These are phyloP conservation scores for Phtheirospermum japonicum DNA, from an alignment of 257 asterid genomes.

Conservation along the genomic window DNA sequence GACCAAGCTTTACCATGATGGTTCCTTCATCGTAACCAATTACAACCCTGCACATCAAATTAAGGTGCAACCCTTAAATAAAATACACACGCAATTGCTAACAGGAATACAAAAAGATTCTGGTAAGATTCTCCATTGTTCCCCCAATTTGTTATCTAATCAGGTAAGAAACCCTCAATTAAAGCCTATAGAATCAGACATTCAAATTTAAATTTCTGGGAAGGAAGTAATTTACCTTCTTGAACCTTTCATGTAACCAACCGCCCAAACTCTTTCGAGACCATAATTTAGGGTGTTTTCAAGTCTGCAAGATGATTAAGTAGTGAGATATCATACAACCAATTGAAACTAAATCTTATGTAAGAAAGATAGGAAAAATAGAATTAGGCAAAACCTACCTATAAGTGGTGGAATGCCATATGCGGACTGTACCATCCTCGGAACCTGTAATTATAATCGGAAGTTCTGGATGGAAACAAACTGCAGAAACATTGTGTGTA, in stretches of 20 bases:
- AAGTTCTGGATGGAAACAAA: constrained; percentile 97
- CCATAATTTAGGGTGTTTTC: constrained; percentile 97
- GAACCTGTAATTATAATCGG: constrained; percentile 97
- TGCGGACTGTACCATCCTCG: constrained; percentile 99
- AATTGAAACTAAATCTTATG: constrained; percentile 19
- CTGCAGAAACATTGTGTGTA: constrained; percentile 99
- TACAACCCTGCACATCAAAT: constrained; percentile 62
- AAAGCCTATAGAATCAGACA: constrained; percentile 17
- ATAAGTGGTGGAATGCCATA: constrained; percentile 97
- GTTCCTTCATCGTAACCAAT: constrained; percentile 99
- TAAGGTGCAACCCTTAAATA: constrained; percentile 17
- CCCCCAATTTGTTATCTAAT: too few relatives aligned
- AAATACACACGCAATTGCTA: not conserved
- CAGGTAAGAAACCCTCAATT: too few relatives aligned
- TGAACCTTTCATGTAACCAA: constrained; percentile 89
- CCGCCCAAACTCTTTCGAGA: constrained; percentile 98
- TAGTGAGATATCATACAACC: constrained; percentile 29
- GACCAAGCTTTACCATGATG: constrained; percentile 95
- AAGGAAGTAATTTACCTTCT: constrained; percentile 59
- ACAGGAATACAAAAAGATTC: not conserved
- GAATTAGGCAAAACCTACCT: constrained; percentile 40
- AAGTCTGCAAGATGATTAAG: constrained; percentile 55
- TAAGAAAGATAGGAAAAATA: not conserved
- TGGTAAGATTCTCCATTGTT: too few relatives aligned
- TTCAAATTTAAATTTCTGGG: not conserved